Evolutionary conservation across 441 rosid species (phyloP).

Genomic region (Isatis lusitanica): DNA sequence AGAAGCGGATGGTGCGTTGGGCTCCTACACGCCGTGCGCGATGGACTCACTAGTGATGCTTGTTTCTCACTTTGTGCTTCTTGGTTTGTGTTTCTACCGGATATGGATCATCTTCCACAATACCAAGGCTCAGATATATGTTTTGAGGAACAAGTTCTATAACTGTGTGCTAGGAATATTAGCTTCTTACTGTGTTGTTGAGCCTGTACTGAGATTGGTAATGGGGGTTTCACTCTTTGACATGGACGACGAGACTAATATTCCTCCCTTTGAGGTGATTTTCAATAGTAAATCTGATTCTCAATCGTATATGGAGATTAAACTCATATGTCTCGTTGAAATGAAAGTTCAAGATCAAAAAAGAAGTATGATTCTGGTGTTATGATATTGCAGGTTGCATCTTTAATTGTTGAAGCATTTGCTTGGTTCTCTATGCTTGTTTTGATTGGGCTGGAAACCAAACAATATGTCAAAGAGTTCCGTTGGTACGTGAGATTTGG

Average conservation of each 20-base stretch:
- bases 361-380: conserved; percentile 2
- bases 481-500: conserved; percentile 94
- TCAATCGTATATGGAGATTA: conserved; percentile 1
- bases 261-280: conserved; percentile 85
- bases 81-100: conserved; percentile 68
- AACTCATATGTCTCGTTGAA: not conserved
- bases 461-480: conserved; percentile 69
- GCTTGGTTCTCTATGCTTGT: conserved; percentile 86
- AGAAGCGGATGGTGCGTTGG: conserved; percentile 60
- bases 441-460: conserved; percentile 80
- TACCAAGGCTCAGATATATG: conserved; percentile 57
- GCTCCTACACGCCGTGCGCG: conserved; percentile 77
- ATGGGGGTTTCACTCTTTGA: conserved; percentile 63
- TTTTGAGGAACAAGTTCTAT: conserved; percentile 60
- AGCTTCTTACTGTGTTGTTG: conserved; percentile 66
- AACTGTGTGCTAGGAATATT: conserved; percentile 58
- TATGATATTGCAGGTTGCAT: conserved; percentile 52
- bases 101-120: conserved; percentile 62
- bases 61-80: conserved; percentile 71
- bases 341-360: not conserved
- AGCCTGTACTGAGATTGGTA: conserved; percentile 71
- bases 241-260: conserved; percentile 51
- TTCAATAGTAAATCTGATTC: conserved; percentile 6
- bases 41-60: conserved; percentile 68
- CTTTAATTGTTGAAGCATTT: conserved; percentile 60